These are phyloP conservation scores for Zychaea mexicana DNA, from an alignment of 371 early-diverging fungal genomes.

Conservation along the genomic window DNA sequence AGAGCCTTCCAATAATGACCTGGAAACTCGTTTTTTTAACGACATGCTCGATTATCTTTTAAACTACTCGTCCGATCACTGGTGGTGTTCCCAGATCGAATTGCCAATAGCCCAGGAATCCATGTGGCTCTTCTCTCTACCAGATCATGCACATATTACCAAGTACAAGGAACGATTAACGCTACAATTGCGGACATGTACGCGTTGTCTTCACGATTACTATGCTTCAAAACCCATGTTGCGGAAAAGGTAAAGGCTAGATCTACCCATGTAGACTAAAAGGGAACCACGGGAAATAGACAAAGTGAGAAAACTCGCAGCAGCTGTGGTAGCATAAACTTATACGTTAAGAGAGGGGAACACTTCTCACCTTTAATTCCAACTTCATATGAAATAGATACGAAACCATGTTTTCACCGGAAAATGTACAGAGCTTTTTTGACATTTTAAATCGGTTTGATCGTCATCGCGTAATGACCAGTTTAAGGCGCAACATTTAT, in stretches of 20 bases:
- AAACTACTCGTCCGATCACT: conserved; percentile 29
- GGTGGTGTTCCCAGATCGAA: conserved; percentile 42
- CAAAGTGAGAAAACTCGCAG: neutral
- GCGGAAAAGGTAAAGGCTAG: conserved; percentile 27
- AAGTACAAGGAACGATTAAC: conserved; percentile 42
- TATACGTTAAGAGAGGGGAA: too few species aligned
- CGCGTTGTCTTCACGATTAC: conserved; percentile 31
- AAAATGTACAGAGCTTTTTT: conserved; percentile 42
- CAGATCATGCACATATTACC: conserved; percentile 40
- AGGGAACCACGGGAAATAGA: neutral
- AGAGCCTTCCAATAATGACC: conserved; percentile 22
- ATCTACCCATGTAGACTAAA: too few species aligned
- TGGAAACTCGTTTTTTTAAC: conserved; percentile 43
- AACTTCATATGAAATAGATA: conserved; percentile 27
- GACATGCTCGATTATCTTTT: conserved; percentile 36
- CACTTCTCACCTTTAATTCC: neutral
- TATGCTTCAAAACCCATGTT: conserved; percentile 31
- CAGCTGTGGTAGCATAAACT: too few species aligned
- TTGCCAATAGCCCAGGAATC: conserved; percentile 41
- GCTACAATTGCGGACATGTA: conserved; percentile 30
- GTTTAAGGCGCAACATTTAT: conserved; percentile 9
- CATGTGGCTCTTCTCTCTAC: conserved; percentile 48
- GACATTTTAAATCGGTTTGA: conserved; percentile 31
- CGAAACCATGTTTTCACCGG: conserved; percentile 23
- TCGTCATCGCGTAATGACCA: conserved; percentile 18